These are phyloP conservation scores for Termitomyces sp. DNA, from an alignment of 768 basidiomycete species.

Conservation along the genomic window DNA sequence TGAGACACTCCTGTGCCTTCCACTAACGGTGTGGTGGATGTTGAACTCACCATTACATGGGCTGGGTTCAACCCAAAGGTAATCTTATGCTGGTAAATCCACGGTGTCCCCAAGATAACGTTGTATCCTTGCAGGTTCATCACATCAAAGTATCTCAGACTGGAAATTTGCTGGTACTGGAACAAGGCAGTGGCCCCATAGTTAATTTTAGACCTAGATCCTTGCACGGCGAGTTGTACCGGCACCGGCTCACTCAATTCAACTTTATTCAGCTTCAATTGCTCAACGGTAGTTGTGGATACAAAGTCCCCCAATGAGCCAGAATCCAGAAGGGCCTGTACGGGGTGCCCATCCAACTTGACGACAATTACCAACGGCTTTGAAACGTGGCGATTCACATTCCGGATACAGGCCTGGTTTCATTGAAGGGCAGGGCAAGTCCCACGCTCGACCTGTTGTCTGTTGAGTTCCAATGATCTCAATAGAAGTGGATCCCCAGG, in stretches of 20 bases:
- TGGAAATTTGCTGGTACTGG: not conserved
- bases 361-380: constrained; percentile 27
- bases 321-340: constrained; percentile 32
- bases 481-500: no score
- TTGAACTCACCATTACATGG: no score
- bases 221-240: not conserved
- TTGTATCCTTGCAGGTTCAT: not conserved
- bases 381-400: constrained; percentile 22
- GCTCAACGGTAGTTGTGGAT: not conserved
- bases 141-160: not conserved
- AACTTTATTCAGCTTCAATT: not conserved
- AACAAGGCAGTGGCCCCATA: not conserved
- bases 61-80: not conserved
- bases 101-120: not conserved
- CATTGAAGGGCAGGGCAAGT: not conserved
- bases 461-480: not conserved
- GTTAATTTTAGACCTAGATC: not conserved
- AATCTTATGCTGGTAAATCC: not conserved
- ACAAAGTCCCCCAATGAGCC: constrained; percentile 39
- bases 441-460: not conserved
- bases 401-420: not conserved
- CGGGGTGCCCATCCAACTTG: constrained; percentile 30
- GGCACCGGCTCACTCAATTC: not conserved
- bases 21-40: no score
- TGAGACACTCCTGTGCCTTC: no score